Evolutionary conservation across 345 rosid genomes (phyloP), one percentile per base, ranked within the genome.

Genomic region (Hevea brasiliensis): DNA sequence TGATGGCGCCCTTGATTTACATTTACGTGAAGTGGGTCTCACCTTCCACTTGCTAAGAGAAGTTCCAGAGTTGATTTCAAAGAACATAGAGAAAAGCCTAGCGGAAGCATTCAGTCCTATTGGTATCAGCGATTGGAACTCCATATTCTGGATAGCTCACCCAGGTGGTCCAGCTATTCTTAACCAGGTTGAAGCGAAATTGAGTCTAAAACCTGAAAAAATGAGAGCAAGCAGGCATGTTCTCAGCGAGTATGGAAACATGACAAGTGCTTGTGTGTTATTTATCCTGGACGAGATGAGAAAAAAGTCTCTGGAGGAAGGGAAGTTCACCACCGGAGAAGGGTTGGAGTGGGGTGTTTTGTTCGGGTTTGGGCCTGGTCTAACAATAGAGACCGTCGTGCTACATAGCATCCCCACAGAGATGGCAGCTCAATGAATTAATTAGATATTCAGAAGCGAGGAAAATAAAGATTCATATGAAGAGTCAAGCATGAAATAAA

Each of bases 201-300:
- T 74, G 10, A 48, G 23, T 4, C 27, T 74, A 40, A 74, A 74
- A 18, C 72, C 70, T 4, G 77, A 74, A 60, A 74, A 74, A 58
- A 12, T 67, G 67, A 58, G 24, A 23, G 77, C 77, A 5, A 74
- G 67, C 3, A 57, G 72, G 37, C 71, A 74, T 0, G 77, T 74
- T 0, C 26, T 74, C 2, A 59, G 72, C 23, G 77, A 67, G 13
- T 74, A 58, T 35, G 77, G 77, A 1, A 74, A 74, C 37, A 74
- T 74, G 77, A 66, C 77, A 12, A 74, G 77, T 59, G 77, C 77
- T 35, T 74, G 77, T 35, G 77, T 74, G 8, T 26, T 74, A 24
- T 74, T 67, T 3, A 74, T 74, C 7, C 3, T 74, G 44, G 77
- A 74, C 23, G 77, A 74, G 24, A 74, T 74, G 77, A 74, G 77